Conservation (phyloP, 805 yeast genomes). For the Nakazawaea molendinolei region DNA sequence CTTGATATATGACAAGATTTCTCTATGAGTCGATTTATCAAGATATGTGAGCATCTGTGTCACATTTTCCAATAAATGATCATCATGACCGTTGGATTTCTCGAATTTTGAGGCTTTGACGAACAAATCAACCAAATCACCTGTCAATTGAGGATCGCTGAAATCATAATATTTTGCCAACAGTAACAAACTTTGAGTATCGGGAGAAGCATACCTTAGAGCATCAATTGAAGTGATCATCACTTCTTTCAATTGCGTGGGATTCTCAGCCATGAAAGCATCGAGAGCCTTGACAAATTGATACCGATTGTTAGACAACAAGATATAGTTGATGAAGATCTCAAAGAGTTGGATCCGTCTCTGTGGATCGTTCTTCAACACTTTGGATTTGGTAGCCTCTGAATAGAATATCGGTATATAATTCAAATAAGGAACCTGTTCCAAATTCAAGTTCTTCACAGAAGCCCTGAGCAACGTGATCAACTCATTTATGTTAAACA, state of each 20-base stretch:
- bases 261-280: conserved; percentile 23
- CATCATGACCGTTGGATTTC: too few relatives aligned
- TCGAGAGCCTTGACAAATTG: conserved; percentile 20
- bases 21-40: too few relatives aligned
- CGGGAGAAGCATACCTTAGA: conserved; percentile 21
- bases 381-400: conserved; percentile 19
- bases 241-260: conserved; percentile 14
- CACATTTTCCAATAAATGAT: too few relatives aligned
- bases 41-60: too few relatives aligned
- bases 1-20: too few relatives aligned
- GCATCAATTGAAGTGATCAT: conserved; percentile 25
- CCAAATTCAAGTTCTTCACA: conserved; percentile 4
- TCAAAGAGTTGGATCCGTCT: conserved; percentile 25
- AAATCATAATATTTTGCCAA: conserved; percentile 16
- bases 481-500: conserved; percentile 12
- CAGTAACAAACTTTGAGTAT: conserved; percentile 19
- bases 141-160: neutral
- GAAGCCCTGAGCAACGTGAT: conserved; percentile 10
- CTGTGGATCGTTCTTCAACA: conserved; percentile 16
- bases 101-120: conserved; percentile 9
- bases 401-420: conserved; percentile 29
- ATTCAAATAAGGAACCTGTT: conserved; percentile 6
- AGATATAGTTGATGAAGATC: conserved; percentile 25
- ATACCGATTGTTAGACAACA: conserved; percentile 22
- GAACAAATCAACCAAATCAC: conserved; percentile 4